Evolutionary conservation across 2,329 filamentous ascomycete genomes (phyloP).

Genomic region (Clarireedia sp.): DNA sequence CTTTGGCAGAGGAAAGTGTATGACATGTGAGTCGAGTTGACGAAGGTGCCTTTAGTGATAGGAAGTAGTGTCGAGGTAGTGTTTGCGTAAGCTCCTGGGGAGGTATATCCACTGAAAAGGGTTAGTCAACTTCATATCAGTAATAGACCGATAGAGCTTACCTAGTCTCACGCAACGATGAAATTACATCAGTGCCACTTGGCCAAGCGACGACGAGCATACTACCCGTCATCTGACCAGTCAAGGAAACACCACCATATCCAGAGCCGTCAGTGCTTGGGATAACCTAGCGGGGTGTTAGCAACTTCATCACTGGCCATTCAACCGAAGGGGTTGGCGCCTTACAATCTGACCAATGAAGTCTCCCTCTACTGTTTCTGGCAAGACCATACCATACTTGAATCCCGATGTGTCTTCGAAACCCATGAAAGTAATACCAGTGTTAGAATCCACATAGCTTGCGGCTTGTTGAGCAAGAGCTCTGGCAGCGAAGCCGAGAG

Average conservation of each 20-base stretch:
- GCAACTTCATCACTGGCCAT: too few relatives aligned
- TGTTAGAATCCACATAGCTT: slow-evolving; percentile 35
- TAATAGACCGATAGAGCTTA: neutral
- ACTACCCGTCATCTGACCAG: slow-evolving; percentile 38
- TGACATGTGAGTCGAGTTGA: slow-evolving; percentile 44
- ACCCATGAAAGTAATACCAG: slow-evolving; percentile 38
- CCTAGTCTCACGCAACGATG: slow-evolving; percentile 32
- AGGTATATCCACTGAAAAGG: slow-evolving; percentile 34
- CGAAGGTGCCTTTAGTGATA: slow-evolving; percentile 43
- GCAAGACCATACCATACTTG: slow-evolving; percentile 43
- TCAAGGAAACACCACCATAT: slow-evolving; percentile 42
- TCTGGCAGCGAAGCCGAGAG: slow-evolving; percentile 1
- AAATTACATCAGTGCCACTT: slow-evolving; percentile 36
- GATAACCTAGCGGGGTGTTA: neutral
- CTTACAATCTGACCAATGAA: slow-evolving; percentile 48
- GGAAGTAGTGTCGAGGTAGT: slow-evolving; percentile 35
- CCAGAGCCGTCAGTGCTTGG: slow-evolving; percentile 26
- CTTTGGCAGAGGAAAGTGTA: slow-evolving; percentile 46
- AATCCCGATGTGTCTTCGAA: slow-evolving; percentile 33
- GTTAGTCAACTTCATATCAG: neutral
- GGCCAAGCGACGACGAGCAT: slow-evolving; percentile 44
- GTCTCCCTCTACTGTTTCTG: slow-evolving; percentile 40
- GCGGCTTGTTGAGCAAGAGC: slow-evolving; percentile 14
- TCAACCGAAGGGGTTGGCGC: slow-evolving; percentile 12
- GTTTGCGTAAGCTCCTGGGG: slow-evolving; percentile 36